Evolutionary conservation across 2,329 filamentous ascomycete species (phyloP).

Genomic region (Aspergillus luchuensis): DNA sequence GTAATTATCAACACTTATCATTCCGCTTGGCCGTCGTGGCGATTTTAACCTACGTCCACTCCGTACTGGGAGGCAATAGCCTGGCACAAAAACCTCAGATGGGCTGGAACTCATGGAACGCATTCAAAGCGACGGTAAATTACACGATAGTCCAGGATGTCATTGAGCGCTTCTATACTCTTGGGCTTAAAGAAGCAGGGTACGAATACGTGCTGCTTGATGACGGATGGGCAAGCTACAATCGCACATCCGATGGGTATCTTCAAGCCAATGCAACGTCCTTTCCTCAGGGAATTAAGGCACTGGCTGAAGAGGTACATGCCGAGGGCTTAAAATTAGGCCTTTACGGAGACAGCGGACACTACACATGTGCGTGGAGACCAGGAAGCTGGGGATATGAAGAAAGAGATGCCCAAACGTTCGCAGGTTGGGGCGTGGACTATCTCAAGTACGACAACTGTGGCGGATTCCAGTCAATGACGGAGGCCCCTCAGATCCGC

Average conservation of each 20-base stretch:
- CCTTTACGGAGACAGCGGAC: slow-evolving; percentile 49
- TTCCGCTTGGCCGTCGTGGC: too few species aligned
- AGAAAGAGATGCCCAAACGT: slow-evolving; percentile 56
- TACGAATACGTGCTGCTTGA: slow-evolving; percentile 43
- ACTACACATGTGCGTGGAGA: slow-evolving; percentile 47
- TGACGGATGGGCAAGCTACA: slow-evolving; percentile 41
- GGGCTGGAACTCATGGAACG: slow-evolving; percentile 16
- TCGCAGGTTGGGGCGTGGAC: slow-evolving; percentile 58
- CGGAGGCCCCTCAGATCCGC: slow-evolving; percentile 40
- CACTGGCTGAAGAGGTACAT: neutral
- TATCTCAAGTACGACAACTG: slow-evolving; percentile 60
- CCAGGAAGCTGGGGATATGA: slow-evolving; percentile 53
- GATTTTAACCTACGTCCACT: too few species aligned
- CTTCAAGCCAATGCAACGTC: slow-evolving; percentile 43
- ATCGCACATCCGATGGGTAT: slow-evolving; percentile 19
- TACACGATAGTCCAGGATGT: neutral
- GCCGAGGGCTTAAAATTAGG: neutral
- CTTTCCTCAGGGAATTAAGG: slow-evolving; percentile 46
- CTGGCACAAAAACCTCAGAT: slow-evolving; percentile 4
- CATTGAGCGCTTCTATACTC: neutral
- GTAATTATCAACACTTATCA: too few species aligned
- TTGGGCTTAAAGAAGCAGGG: slow-evolving; percentile 17
- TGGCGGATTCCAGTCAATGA: slow-evolving; percentile 27
- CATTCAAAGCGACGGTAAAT: slow-evolving; percentile 13
- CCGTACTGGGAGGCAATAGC: too few species aligned